These are phyloP conservation scores for Colletotrichum incanum DNA, from an alignment of 2,329 filamentous ascomycete genomes.

Conservation along the genomic window DNA sequence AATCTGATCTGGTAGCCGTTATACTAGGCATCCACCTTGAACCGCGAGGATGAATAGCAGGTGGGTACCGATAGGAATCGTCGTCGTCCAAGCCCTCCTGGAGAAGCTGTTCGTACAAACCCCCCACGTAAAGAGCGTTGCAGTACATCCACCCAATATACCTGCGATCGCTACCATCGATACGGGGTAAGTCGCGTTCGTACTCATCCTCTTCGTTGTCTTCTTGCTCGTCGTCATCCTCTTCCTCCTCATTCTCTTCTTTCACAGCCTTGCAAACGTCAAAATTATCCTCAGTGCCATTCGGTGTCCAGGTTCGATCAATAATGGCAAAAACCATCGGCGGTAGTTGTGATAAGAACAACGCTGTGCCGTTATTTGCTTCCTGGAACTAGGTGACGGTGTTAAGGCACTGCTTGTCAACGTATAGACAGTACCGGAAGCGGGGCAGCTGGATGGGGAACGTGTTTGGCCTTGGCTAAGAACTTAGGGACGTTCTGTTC, in stretches of 20 bases:
- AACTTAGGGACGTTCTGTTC: background rate
- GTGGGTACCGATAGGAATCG: background rate
- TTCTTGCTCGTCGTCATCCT: background rate
- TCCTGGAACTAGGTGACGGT: conserved; percentile 20
- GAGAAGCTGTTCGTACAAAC: conserved; percentile 2
- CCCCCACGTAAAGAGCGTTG: conserved; percentile 5
- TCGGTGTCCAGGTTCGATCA: background rate
- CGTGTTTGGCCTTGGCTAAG: too few species aligned
- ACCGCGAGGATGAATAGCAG: too few species aligned
- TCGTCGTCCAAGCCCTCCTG: background rate
- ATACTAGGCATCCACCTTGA: background rate
- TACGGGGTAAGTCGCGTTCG: background rate
- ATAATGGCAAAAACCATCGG: conserved; percentile 7
- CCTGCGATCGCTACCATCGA: conserved; percentile 17
- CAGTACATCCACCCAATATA: conserved; percentile 26
- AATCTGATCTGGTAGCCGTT: background rate
- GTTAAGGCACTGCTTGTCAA: conserved; percentile 17
- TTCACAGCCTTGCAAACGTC: background rate
- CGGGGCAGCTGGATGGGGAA: background rate
- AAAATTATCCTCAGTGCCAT: background rate
- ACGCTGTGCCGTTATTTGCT: background rate
- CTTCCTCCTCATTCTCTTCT: background rate
- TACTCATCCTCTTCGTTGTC: background rate
- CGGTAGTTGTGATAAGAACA: background rate
- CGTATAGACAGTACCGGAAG: conserved; percentile 25